These are phyloP conservation scores for Chaetoscypha palmicola DNA, from an alignment of 2,329 filamentous ascomycete genomes.

Conservation along the genomic window DNA sequence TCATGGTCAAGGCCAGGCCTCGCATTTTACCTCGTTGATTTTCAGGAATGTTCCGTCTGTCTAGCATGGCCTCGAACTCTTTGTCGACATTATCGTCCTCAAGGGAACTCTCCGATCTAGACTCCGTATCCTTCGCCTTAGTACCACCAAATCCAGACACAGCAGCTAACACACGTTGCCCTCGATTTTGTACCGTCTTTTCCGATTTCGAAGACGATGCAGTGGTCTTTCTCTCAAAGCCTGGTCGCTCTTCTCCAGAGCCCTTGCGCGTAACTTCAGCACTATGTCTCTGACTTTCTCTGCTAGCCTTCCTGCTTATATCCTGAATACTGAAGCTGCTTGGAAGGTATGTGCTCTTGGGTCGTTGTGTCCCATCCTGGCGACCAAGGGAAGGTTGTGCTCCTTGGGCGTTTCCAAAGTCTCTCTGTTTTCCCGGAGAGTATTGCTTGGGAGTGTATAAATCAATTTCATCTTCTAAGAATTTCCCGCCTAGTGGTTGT, in stretches of 20 bases:
- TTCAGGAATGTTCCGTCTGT: conserved; percentile 87
- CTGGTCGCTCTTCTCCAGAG: conserved; percentile 22
- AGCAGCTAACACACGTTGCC: conserved; percentile 54
- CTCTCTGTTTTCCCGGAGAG: conserved; percentile 26
- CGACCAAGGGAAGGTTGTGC: conserved; percentile 23
- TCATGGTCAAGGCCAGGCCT: conserved; percentile 79
- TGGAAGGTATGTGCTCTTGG: conserved; percentile 29
- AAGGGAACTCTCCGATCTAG: conserved; percentile 26
- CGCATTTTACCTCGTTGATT: conserved; percentile 95
- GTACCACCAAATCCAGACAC: conserved; percentile 54
- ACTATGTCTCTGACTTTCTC: conserved; percentile 24
- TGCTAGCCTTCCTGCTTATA: conserved; percentile 25
- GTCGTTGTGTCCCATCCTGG: conserved; percentile 21
- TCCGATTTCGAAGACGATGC: conserved; percentile 20
- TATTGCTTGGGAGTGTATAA: conserved; percentile 29
- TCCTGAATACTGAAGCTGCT: conserved; percentile 31
- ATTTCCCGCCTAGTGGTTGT: conserved; percentile 34
- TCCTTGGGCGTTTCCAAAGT: conserved; percentile 24
- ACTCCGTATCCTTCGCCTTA: conserved; percentile 38
- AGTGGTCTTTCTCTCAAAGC: conserved; percentile 22
- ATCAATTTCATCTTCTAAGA: conserved; percentile 31
- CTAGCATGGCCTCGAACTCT: conserved; percentile 59
- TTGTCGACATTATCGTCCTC: conserved; percentile 48
- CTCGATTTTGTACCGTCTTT: conserved; percentile 37
- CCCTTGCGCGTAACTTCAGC: conserved; percentile 21